Evolutionary conservation across 768 basidiomycete genomes (phyloP).

Genomic region (Pisolithus microcarpus): DNA sequence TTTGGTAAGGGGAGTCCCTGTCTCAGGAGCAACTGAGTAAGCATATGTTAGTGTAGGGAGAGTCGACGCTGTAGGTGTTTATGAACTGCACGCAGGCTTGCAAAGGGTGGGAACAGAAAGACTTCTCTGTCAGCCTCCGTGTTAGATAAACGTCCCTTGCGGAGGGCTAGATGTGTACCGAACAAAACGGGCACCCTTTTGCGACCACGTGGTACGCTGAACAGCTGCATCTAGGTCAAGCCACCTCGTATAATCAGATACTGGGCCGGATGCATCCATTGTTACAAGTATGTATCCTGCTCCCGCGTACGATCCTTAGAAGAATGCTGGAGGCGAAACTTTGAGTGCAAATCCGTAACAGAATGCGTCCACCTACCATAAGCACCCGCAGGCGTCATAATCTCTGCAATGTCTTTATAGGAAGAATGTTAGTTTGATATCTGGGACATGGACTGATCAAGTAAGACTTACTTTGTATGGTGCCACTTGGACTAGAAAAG

Average conservation of each 20-base stretch:
- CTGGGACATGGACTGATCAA: background rate
- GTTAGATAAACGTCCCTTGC: background rate
- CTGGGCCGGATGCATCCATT: slow-evolving; percentile 31
- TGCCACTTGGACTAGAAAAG: slow-evolving; percentile 51
- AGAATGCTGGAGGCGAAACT: background rate
- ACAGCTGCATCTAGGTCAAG: slow-evolving; percentile 62
- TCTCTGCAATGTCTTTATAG: slow-evolving; percentile 44
- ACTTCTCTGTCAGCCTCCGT: slow-evolving; percentile 30
- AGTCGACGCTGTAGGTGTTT: slow-evolving; percentile 22
- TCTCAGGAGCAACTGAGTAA: slow-evolving; percentile 40
- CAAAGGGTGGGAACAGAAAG: slow-evolving; percentile 64
- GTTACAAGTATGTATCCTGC: slow-evolving; percentile 56
- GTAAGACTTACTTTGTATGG: slow-evolving; percentile 41
- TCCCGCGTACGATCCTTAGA: slow-evolving; percentile 58
- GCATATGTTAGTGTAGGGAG: slow-evolving; percentile 40
- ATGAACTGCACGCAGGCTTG: slow-evolving; percentile 57
- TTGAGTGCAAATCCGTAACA: background rate
- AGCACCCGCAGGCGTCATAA: slow-evolving; percentile 48
- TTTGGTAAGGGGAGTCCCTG: slow-evolving; percentile 48
- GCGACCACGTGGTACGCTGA: slow-evolving; percentile 54
- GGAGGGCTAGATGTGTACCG: slow-evolving; percentile 32
- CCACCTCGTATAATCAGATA: slow-evolving; percentile 51
- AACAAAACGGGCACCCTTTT: slow-evolving; percentile 37
- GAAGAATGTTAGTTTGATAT: background rate
- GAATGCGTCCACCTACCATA: slow-evolving; percentile 41